These are phyloP conservation scores for Mastigamoeba balamuthi DNA, from an alignment of 78 protist species.

Conservation along the genomic window DNA sequence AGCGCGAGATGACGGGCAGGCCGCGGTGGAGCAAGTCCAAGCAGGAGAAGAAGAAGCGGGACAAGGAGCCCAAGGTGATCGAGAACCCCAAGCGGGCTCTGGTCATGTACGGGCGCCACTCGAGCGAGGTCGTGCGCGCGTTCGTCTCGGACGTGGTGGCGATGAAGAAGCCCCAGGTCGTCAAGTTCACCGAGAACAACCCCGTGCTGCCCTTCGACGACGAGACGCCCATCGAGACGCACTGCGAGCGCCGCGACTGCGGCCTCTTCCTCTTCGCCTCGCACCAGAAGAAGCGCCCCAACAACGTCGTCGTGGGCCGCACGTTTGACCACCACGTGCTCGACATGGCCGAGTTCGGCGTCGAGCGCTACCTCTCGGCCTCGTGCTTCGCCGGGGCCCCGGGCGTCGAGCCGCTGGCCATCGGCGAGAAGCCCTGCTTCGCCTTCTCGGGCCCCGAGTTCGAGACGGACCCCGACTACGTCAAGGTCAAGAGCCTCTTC, in stretches of 20 bases:
- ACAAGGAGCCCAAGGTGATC: too few species aligned
- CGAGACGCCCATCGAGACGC: conserved; percentile 24
- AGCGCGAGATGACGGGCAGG: too few species aligned
- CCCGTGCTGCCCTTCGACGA: conserved; percentile 45
- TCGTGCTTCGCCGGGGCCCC: conserved; percentile 18
- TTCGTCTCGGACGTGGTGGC: too few species aligned
- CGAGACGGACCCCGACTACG: conserved; percentile 23
- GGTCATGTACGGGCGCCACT: too few species aligned
- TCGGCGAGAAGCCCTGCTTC: conserved; percentile 69
- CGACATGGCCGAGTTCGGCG: conserved; percentile 85
- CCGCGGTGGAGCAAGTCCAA: too few species aligned
- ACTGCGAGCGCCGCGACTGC: conserved; percentile 47
- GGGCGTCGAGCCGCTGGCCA: neutral
- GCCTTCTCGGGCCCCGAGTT: conserved; percentile 67
- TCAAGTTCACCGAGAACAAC: conserved; percentile 41
- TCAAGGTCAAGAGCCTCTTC: conserved; percentile 33
- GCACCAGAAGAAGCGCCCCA: conserved; percentile 75
- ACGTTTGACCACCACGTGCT: conserved; percentile 58
- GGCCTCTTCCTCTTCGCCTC: conserved; percentile 65
- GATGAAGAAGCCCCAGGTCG: conserved; percentile 34
- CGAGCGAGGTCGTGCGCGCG: too few species aligned
- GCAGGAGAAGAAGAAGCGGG: too few species aligned
- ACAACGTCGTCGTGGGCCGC: conserved; percentile 78
- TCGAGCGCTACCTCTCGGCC: conserved; percentile 16
- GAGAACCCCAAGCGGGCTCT: too few species aligned